Evolutionary conservation across 1,284 basidiomycete genomes (phyloP), one percentile per base, ranked within the genome.

Genomic region (Ganoderma leucocontextum): DNA sequence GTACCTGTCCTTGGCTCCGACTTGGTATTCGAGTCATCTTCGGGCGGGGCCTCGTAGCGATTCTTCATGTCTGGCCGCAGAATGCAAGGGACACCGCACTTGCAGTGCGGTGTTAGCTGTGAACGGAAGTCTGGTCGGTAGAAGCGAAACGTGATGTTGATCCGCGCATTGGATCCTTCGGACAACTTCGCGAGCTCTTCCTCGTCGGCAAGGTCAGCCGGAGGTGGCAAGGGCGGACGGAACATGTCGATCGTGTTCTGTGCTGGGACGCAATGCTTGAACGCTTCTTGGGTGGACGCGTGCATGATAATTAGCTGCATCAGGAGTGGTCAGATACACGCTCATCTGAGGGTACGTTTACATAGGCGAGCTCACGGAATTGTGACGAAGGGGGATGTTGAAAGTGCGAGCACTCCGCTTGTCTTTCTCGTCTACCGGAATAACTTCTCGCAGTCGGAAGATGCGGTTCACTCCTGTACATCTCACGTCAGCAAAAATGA

Each of bases 111-210:
- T 1, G 86, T 92, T 42, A 81, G 87, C 13, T 84, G 77, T 0
- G 96, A 90, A 36, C 86, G 84, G 77, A 94, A 98, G 80, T 98
- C 96, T 49, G 94, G 90, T 67, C 94, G 87, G 73, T 93, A 96
- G 78, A 95, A 95, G 52, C 95, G 86, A 78, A 96, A 96, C 0
- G 95, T 97, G 66, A 97, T 91, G 75, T 96, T 96, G 74, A 97
- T 95, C 29, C 95, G 87, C 68, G 87, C 89, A 65, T 90, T 95
- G 25, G 87, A 91, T 2, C 82, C 58, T 0, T 73, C 71, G 10
- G 63, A 64, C 6, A 69, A 38, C 47, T 65, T 52, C 1, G 64
- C 57, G 9, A 53, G 52, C 13, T 62, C 66, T 0, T 73, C 64
- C n/a, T 65, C 69, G 19, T 65, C 65, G 10, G 61, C 42, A 0